phyloP scores from a whole-genome alignment of 306 rosid species.

The Arachis stenosperma region DNA sequence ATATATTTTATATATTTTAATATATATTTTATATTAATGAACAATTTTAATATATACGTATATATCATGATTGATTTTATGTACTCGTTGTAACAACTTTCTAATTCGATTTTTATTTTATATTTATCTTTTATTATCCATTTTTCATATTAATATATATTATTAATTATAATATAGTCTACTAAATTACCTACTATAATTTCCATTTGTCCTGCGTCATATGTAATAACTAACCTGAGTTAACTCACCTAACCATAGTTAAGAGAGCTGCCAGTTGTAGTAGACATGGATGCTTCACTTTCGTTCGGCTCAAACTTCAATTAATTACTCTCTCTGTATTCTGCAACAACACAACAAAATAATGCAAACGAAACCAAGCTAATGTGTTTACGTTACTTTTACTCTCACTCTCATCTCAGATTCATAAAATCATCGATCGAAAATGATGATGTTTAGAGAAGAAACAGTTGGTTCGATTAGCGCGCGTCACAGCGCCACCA shows the following conservation, averaged over 20 bases:
- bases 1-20: no score
- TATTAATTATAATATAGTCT: no score
- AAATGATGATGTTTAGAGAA: constrained; percentile 34
- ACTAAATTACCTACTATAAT: neutral
- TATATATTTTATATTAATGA: no score
- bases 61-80: no score
- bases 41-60: no score
- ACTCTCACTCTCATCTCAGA: no score
- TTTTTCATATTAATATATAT: no score
- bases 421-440: neutral
- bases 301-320: neutral
- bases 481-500: constrained; percentile 46
- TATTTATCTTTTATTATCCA: no score
- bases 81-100: no score
- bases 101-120: no score
- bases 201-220: neutral
- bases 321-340: no score
- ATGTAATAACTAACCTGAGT: neutral
- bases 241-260: neutral
- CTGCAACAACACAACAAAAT: neutral
- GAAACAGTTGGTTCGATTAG: constrained; percentile 54
- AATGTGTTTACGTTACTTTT: no score
- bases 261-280: neutral
- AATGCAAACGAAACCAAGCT: neutral
- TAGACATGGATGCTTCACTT: neutral